Conservation (phyloP, 345 rosid genomes). For the Trapa incisa region DNA sequence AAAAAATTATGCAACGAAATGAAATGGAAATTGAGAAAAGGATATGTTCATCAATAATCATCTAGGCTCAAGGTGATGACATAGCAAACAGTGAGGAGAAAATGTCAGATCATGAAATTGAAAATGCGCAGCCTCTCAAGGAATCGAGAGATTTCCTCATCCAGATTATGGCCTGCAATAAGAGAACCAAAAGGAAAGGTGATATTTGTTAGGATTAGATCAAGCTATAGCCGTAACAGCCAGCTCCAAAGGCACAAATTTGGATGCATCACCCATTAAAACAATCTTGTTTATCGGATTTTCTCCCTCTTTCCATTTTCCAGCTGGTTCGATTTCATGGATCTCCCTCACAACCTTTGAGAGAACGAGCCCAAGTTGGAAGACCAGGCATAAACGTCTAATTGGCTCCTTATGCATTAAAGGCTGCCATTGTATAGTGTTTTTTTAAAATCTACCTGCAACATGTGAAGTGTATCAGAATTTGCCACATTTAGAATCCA, state of each 20-base stretch:
- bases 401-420: neutral
- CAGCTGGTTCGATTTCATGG: constrained; percentile 73
- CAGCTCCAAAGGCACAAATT: neutral
- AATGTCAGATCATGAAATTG: neutral
- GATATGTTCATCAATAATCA: neutral
- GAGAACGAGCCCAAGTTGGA: neutral
- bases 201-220: constrained; percentile 7
- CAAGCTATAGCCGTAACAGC: neutral
- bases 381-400: neutral
- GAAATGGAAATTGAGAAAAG: neutral
- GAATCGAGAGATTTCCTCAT: constrained; percentile 48
- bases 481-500: constrained; percentile 56
- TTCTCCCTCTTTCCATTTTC: constrained; percentile 63
- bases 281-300: constrained; percentile 50
- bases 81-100: neutral
- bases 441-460: constrained; percentile 46
- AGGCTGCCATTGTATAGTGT: neutral
- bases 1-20: neutral
- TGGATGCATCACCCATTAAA: constrained; percentile 50
- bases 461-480: constrained; percentile 68
- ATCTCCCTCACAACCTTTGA: constrained; percentile 87
- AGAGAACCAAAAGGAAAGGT: constrained; percentile 6
- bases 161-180: constrained; percentile 60
- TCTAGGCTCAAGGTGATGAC: neutral
- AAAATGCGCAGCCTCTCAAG: constrained; percentile 30